Percentiles rank a stretch among this genome's conserved stretches.
phyloP scores from a whole-genome alignment of 306 rosid genomes.

The Sindora glabra region DNA sequence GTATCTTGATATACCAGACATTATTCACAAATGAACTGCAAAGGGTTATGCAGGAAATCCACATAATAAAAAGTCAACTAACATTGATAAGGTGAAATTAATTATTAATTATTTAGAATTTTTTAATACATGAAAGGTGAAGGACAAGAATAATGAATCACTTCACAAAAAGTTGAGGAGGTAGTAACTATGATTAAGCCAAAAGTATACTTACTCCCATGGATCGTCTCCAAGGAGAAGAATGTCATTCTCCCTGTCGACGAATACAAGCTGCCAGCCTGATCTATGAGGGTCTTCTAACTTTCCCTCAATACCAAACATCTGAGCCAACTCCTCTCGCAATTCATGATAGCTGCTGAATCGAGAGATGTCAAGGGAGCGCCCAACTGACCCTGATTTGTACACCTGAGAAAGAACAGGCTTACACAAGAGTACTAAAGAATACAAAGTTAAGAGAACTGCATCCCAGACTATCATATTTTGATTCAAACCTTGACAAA shows the following conservation, averaged over 20 bases:
- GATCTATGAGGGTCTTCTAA: conserved; percentile 91
- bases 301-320: conserved; percentile 89
- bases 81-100: background rate
- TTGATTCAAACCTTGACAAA: conserved; percentile 60
- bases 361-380: conserved; percentile 84
- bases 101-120: too few species aligned
- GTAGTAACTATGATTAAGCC: too few species aligned
- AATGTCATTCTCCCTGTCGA: conserved; percentile 92
- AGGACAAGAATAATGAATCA: too few species aligned
- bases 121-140: too few species aligned
- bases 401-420: conserved; percentile 52
- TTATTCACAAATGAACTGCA: conserved; percentile 76
- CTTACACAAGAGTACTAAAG: conserved; percentile 5
- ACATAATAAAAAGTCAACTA: conserved; percentile 11
- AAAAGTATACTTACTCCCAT: conserved; percentile 92
- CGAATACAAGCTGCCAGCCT: conserved; percentile 99
- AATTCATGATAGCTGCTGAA: conserved; percentile 86
- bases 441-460: background rate
- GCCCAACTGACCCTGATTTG: conserved; percentile 83
- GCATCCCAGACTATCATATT: background rate
- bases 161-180: too few species aligned
- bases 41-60: conserved; percentile 19
- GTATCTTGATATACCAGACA: conserved; percentile 82
- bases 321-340: conserved; percentile 87
- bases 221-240: conserved; percentile 98